Evolutionary conservation across 2,329 filamentous ascomycete species (phyloP).

Genomic region (Aspergillus persii): DNA sequence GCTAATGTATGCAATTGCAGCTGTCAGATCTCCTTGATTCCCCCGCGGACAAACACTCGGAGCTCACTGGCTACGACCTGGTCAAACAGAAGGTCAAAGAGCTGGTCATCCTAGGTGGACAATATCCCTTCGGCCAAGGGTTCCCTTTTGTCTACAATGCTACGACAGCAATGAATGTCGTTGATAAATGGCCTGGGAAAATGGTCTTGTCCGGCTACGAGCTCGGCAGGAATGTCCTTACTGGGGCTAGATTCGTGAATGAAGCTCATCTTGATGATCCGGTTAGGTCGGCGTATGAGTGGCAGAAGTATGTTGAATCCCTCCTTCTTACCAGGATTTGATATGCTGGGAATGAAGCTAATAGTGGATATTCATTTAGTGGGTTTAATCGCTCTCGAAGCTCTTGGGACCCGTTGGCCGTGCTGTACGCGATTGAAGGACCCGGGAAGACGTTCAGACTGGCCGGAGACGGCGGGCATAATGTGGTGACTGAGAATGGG

Average conservation of each 20-base stretch:
- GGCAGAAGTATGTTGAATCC: slow-evolving; percentile 7
- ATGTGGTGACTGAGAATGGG: slow-evolving; percentile 4
- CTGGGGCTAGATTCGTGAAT: neutral
- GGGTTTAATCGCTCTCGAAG: slow-evolving; percentile 1
- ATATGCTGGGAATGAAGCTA: too few relatives aligned
- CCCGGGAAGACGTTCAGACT: neutral
- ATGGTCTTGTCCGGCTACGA: slow-evolving; percentile 4
- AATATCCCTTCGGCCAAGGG: slow-evolving; percentile 7
- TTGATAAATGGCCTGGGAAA: slow-evolving; percentile 4
- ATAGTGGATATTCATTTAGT: neutral
- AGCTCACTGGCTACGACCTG: neutral
- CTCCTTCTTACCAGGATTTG: neutral
- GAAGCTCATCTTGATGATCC: slow-evolving; percentile 2
- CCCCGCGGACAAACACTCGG: neutral
- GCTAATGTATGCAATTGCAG: neutral
- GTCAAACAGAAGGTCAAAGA: slow-evolving; percentile 5
- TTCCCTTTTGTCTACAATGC: slow-evolving; percentile 4
- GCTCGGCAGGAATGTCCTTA: slow-evolving; percentile 5
- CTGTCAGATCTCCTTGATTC: slow-evolving; percentile 1
- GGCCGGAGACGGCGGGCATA: neutral
- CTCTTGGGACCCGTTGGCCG: slow-evolving; percentile 7
- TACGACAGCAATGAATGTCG: neutral
- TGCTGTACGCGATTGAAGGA: slow-evolving; percentile 8
- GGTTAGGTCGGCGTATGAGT: slow-evolving; percentile 3
- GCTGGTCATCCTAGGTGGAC: slow-evolving; percentile 8